Conservation (phyloP, 2,329 filamentous ascomycete species). For the Cytospora leucostoma region DNA sequence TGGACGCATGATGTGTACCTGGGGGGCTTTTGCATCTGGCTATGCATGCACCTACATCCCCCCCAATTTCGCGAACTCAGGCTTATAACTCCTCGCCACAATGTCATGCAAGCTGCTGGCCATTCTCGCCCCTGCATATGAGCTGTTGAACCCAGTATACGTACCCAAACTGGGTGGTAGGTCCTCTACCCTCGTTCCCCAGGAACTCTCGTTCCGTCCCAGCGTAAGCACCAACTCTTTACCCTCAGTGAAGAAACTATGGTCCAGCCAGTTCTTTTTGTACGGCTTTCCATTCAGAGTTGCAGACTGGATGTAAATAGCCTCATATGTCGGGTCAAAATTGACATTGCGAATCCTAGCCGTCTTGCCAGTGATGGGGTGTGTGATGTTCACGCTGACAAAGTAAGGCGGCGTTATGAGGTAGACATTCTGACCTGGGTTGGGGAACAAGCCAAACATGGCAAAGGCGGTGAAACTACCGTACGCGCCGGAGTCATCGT, state of each 20-base stretch:
- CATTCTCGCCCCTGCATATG: conserved; percentile 16
- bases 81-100: conserved; percentile 6
- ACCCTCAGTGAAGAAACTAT: conserved; percentile 67
- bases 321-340: conserved; percentile 60
- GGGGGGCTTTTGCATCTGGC: background rate
- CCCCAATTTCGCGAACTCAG: background rate
- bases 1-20: too few species aligned
- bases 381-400: conserved; percentile 57
- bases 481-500: conserved; percentile 73
- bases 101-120: background rate
- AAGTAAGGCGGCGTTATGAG: conserved; percentile 73
- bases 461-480: conserved; percentile 64
- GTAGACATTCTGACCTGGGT: conserved; percentile 69
- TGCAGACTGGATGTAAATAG: conserved; percentile 66
- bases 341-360: conserved; percentile 62
- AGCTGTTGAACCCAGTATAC: conserved; percentile 39
- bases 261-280: conserved; percentile 66
- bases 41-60: background rate
- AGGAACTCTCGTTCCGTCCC: conserved; percentile 61
- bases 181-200: conserved; percentile 62
- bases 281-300: conserved; percentile 62
- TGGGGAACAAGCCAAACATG: conserved; percentile 72
- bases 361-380: conserved; percentile 58
- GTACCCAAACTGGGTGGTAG: conserved; percentile 60
- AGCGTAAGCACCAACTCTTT: conserved; percentile 64